These are phyloP conservation scores for Phaeosphaeria sp. DNA, from an alignment of 2,329 filamentous ascomycete genomes.

Conservation along the genomic window DNA sequence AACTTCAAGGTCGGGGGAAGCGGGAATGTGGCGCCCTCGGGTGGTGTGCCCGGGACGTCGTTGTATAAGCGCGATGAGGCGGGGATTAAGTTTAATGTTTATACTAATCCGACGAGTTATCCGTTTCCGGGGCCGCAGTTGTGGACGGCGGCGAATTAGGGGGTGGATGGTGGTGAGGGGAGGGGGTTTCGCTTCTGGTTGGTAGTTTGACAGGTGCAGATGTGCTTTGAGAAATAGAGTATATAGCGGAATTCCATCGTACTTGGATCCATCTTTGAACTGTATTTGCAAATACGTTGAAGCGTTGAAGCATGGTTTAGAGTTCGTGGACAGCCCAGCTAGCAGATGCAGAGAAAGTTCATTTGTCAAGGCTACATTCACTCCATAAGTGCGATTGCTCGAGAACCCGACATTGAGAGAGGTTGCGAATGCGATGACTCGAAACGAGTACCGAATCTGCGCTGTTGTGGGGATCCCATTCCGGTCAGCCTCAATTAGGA, in stretches of 20 bases:
- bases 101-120: slow-evolving; percentile 42
- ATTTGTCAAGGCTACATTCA: neutral
- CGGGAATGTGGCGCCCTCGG: slow-evolving; percentile 47
- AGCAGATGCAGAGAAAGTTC: neutral
- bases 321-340: no score
- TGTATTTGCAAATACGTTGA: no score
- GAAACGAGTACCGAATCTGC: neutral
- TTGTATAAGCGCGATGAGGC: slow-evolving; percentile 53
- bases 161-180: neutral
- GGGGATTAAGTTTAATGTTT: slow-evolving; percentile 53
- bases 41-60: slow-evolving; percentile 47
- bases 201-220: neutral
- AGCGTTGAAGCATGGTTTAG: no score
- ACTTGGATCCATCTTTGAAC: no score
- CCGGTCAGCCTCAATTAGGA: neutral
- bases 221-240: neutral
- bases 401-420: neutral
- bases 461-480: neutral
- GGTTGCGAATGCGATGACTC: neutral
- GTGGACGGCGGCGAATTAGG: slow-evolving; percentile 43
- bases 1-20: slow-evolving; percentile 58
- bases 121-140: slow-evolving; percentile 46
- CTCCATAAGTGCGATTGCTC: neutral
- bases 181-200: neutral
- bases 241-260: no score